A percentile compares a stretch with the other conserved stretches of the same genome.
Conservation (phyloP, 495 filamentous ascomycete species). For the Penicillium paradoxum region DNA sequence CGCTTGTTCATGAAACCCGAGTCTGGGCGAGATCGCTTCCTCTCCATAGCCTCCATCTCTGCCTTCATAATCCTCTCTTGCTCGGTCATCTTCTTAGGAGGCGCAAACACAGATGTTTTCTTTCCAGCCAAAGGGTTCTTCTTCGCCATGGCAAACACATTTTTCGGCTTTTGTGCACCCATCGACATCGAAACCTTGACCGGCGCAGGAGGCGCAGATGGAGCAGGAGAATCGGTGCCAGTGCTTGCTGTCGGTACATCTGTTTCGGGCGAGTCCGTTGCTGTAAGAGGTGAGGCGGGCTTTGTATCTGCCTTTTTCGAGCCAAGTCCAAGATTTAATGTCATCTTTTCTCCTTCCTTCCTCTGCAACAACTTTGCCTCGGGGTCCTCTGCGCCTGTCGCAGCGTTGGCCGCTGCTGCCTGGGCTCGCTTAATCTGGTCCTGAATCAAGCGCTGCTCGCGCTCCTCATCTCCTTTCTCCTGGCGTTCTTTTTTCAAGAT, state of each 20-base stretch:
- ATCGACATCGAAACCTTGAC: conserved; percentile 57
- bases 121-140: conserved; percentile 64
- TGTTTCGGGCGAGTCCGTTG: conserved; percentile 12
- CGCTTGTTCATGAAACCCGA: conserved; percentile 35
- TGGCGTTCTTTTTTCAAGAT: conserved; percentile 75
- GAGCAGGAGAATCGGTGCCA: conserved; percentile 18
- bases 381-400: conserved; percentile 37
- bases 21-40: conserved; percentile 49
- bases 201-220: conserved; percentile 22
- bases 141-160: conserved; percentile 67
- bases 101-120: conserved; percentile 53
- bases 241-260: conserved; percentile 21
- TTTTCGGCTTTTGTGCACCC: conserved; percentile 61
- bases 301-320: conserved; percentile 33
- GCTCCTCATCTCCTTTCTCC: conserved; percentile 84
- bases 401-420: conserved; percentile 20
- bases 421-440: conserved; percentile 77
- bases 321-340: conserved; percentile 60
- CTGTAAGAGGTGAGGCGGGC: conserved; percentile 22
- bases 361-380: conserved; percentile 54
- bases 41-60: conserved; percentile 64
- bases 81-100: conserved; percentile 76
- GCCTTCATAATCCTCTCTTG: conserved; percentile 90
- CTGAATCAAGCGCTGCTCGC: conserved; percentile 72
- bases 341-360: conserved; percentile 79